phyloP scores from a whole-genome alignment of 2,329 filamentous ascomycete species.

The Beauveria bassiana region DNA sequence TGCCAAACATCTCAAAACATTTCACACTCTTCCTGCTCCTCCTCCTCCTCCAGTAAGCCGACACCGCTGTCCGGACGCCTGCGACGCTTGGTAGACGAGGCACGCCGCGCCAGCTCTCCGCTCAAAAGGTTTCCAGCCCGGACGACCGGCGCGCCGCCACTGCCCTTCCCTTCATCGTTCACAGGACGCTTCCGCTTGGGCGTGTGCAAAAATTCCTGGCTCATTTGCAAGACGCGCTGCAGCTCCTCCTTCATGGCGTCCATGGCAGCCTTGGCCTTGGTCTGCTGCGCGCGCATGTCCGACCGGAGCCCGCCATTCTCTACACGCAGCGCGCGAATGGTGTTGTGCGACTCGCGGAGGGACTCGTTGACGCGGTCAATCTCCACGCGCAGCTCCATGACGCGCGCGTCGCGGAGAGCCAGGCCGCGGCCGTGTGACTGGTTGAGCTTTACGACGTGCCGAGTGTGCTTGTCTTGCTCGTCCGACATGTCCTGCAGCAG shows the following conservation, averaged over 20 bases:
- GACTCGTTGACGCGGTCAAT: conserved; percentile 38
- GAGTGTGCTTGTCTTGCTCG: conserved; percentile 26
- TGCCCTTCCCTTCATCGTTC: background rate
- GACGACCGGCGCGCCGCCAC: conserved; percentile 10
- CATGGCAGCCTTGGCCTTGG: conserved; percentile 35
- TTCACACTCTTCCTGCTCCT: conserved; percentile 37
- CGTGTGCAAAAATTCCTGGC: conserved; percentile 34
- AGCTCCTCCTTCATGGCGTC: conserved; percentile 45
- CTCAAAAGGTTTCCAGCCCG: conserved; percentile 18
- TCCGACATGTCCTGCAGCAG: conserved; percentile 33
- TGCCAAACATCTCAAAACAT: background rate
- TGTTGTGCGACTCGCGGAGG: conserved; percentile 39
- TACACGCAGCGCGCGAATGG: conserved; percentile 35
- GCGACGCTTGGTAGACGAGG: conserved; percentile 29
- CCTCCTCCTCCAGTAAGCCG: conserved; percentile 48
- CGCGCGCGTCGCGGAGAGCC: conserved; percentile 42
- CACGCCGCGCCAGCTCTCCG: conserved; percentile 23
- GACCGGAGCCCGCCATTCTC: conserved; percentile 35
- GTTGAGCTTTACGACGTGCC: conserved; percentile 28
- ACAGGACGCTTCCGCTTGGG: conserved; percentile 17
- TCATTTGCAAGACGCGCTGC: conserved; percentile 38
- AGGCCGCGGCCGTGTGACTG: conserved; percentile 38
- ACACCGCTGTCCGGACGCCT: conserved; percentile 47
- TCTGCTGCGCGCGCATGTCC: conserved; percentile 29
- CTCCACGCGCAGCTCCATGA: conserved; percentile 40